Base-by-base conservation (phyloP, 2,329 filamentous ascomycete genomes). In the Colletotrichum agaves region DNA sequence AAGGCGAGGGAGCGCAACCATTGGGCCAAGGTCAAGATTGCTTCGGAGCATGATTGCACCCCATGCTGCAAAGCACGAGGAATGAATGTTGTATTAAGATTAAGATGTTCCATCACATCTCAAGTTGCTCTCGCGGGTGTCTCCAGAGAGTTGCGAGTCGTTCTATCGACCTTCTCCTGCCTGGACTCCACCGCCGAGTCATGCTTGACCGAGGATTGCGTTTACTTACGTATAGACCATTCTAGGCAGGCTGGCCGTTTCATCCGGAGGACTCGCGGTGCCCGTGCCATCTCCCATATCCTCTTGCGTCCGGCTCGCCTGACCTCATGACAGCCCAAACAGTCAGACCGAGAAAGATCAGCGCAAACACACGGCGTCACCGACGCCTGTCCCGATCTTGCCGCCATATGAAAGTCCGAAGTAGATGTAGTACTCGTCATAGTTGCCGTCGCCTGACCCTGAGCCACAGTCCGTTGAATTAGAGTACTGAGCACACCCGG, bases 301-400 rank as follows among this genome's bases (percentile, higher is more conserved):
- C 37, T 21, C 15, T 6, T 64, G 64, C 33, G 59, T 59, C 47
- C 53, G 1, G 27, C 60, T 17, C 53, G 31, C 6, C 60, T 70
- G 3, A 64, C 4, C 64, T 19, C 60, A 23, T 31, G 43, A 61
- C 17, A 17, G 64, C 64, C 64, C 68, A 64, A 8, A 41, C 27
- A n/a, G 43, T 33, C 21, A 69, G 17, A 3, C n/a, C 55, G 5
- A 49, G 0, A 4, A 63, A 44, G 15, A 64, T 10, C 3, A 64
- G 8, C 21, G 31, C 41, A 17, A 55, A 13, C 10, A 33, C 21
- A 5, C 55, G n/a, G n/a, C 49, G 7, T 61, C 19, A 3, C 55
- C 37, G 21, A 63, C 41, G 1, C 49, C 60, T 6, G 68, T 53
- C 0, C 33, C 60, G 13, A 64, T 35, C 15, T 21, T 47, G 23